Evolutionary conservation across 2,329 filamentous ascomycete genomes (phyloP), one percentile per base, ranked within the genome.

Genomic region (Rhynchosporium agropyri): DNA sequence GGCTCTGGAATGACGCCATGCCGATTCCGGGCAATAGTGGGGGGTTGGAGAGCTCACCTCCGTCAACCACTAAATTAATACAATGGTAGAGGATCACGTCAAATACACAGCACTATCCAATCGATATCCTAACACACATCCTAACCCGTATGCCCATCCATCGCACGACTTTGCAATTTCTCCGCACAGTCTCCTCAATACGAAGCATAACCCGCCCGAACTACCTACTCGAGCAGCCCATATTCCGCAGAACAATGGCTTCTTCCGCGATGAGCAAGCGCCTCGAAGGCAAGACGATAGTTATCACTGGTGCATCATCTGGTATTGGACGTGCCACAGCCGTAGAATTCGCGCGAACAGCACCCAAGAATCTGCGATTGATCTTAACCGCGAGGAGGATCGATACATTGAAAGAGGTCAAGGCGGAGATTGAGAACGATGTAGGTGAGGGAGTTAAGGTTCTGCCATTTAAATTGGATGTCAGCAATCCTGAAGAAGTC

Each of bases 301-400:
- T 98, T 62, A 85, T 99, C 67, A 98, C 95, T 4, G 95, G 95
- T 62, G 95, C 95, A 38, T 95, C 90, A 3, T 96, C 92, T 26
- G 95, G 95, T 66, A 98, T 99, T 77, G 95, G 95, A 29, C 85
- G 84, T 61, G 86, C 84, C 70, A 89, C 85, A 20, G 95, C 94
- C n/a, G 80, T 95, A 68, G 95, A 98, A 77, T 99, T 98, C 74
- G 95, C 95, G 31, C 87, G 91, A 62, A 94, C 93, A 1, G 84
- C 89, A 28, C 92, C 92, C 7, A 83, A 87, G 61, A 84, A 89
- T 75, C 82, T 98, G 68, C 92, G 90, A 75, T 83, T 99, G 57
- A 87, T 98, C 70, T 78, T 98, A 63, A 95, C 95, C 6, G 95
- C 95, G n/a, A 86, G 95, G 33, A 86, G 95, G 55, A 78, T 92